Percentiles rank a stretch among this genome's conserved stretches.
Conservation (phyloP, 176 grass and related monocot species). For the Typha latifolia region DNA sequence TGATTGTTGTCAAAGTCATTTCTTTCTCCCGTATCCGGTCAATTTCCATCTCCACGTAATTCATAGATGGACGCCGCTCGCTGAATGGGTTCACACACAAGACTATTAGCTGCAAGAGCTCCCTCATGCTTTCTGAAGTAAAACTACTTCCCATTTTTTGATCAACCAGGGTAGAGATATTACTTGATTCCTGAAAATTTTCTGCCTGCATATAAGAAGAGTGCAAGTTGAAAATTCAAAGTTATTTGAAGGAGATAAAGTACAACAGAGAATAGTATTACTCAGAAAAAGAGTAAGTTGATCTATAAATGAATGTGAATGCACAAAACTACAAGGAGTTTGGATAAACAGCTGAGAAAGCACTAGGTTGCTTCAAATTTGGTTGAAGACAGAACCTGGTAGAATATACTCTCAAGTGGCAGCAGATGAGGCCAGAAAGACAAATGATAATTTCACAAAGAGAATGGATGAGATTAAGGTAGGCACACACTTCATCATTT, state of each 20-base stretch:
- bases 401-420: no score
- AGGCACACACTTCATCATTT: not conserved
- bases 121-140: constrained; percentile 61
- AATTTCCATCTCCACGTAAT: constrained; percentile 62
- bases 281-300: no score
- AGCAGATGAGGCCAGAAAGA: no score
- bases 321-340: no score
- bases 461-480: not conserved
- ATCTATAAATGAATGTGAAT: no score
- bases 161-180: constrained; percentile 41
- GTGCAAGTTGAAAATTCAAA: constrained; percentile 3
- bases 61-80: constrained; percentile 62
- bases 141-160: constrained; percentile 48
- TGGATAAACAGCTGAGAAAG: no score
- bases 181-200: constrained; percentile 47
- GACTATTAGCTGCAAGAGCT: constrained; percentile 51
- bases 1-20: constrained; percentile 58
- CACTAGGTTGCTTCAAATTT: no score
- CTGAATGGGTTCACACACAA: constrained; percentile 48
- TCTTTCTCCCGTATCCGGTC: constrained; percentile 68
- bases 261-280: no score
- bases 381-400: no score
- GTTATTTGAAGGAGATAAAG: not conserved
- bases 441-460: not conserved
- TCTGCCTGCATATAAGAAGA: constrained; percentile 37